phyloP scores from a whole-genome alignment of 371 early-diverging fungal species.

The Parasitella parasitica region DNA sequence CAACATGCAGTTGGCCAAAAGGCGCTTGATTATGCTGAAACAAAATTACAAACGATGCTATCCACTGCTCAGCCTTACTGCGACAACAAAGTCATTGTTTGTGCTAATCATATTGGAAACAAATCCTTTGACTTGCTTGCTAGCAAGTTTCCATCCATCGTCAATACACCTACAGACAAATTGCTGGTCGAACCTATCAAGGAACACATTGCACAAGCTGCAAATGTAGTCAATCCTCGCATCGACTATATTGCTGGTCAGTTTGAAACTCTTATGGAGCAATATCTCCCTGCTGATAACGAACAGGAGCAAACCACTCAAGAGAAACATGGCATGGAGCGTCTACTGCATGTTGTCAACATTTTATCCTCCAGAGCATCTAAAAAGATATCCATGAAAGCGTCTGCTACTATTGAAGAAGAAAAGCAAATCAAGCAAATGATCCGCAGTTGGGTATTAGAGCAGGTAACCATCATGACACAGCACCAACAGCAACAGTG shows the following conservation, averaged over 20 bases:
- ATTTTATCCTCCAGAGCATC: constrained; percentile 14
- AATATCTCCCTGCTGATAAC: constrained; percentile 13
- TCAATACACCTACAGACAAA: constrained; percentile 17
- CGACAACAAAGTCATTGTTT: background rate
- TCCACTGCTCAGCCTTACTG: constrained; percentile 10
- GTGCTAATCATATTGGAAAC: constrained; percentile 19
- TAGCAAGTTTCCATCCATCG: constrained; percentile 14
- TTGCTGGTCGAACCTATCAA: constrained; percentile 15
- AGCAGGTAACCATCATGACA: constrained; percentile 9
- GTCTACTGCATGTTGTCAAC: constrained; percentile 3
- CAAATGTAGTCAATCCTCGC: constrained; percentile 6
- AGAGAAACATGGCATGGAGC: constrained; percentile 4
- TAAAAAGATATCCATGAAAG: constrained; percentile 8
- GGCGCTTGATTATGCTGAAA: constrained; percentile 27
- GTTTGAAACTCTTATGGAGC: constrained; percentile 16
- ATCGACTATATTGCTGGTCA: constrained; percentile 11
- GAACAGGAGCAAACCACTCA: background rate
- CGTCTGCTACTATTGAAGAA: constrained; percentile 10
- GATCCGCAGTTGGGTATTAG: constrained; percentile 10
- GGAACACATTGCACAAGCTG: constrained; percentile 5
- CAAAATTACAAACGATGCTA: constrained; percentile 5
- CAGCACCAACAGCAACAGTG: constrained; percentile 6
- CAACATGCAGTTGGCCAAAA: constrained; percentile 19
- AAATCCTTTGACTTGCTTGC: constrained; percentile 21
- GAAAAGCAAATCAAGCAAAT: constrained; percentile 16